phyloP scores from a whole-genome alignment of 345 rosid genomes.

The Hibiscus trionum region DNA sequence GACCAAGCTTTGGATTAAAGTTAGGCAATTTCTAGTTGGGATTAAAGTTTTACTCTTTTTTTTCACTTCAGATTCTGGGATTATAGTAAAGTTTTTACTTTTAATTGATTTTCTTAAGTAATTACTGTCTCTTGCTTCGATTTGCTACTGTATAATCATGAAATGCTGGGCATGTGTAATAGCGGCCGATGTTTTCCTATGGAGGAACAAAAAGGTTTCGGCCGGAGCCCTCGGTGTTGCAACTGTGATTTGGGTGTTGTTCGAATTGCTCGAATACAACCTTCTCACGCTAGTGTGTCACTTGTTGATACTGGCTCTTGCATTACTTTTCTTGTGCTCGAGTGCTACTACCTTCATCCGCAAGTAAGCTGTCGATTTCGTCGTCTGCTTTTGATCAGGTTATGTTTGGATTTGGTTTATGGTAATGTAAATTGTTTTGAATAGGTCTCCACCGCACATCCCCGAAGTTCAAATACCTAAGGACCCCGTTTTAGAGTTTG shows the following conservation, averaged over 20 bases:
- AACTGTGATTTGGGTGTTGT: constrained; percentile 62
- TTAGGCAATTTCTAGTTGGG: constrained; percentile 8
- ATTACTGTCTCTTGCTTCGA: not conserved
- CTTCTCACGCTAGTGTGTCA: constrained; percentile 76
- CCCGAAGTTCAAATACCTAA: constrained; percentile 66
- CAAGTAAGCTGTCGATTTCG: constrained; percentile 49
- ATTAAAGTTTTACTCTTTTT: not conserved
- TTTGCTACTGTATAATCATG: not conserved
- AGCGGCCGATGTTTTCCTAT: constrained; percentile 84
- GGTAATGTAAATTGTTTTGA: not conserved
- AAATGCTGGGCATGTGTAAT: not conserved
- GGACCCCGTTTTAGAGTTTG: constrained; percentile 58
- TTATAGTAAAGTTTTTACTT: not conserved
- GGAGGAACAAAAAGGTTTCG: constrained; percentile 97
- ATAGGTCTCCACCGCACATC: constrained; percentile 61
- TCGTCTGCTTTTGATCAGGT: not conserved
- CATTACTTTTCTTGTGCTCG: constrained; percentile 77
- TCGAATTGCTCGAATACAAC: constrained; percentile 70
- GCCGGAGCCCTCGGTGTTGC: constrained; percentile 74
- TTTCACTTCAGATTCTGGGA: not conserved
- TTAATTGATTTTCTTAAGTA: not conserved
- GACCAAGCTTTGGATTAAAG: constrained; percentile 2
- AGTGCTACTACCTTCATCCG: constrained; percentile 70
- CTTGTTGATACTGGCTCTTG: constrained; percentile 53
- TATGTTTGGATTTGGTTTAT: not conserved